phyloP scores from a whole-genome alignment of 768 basidiomycete species.

The Suillus lakei region DNA sequence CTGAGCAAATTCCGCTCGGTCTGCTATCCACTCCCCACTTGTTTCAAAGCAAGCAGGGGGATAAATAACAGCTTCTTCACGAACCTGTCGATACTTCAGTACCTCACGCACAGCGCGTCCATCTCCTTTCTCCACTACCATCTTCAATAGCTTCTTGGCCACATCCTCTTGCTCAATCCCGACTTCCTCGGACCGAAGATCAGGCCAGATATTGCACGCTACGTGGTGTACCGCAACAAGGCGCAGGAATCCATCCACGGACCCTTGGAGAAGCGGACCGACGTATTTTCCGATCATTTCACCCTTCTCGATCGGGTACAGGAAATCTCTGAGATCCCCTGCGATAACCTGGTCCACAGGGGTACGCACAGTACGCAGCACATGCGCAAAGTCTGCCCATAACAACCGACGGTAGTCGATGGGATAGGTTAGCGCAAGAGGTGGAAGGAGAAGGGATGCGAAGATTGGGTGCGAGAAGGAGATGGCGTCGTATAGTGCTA shows the following conservation, averaged over 20 bases:
- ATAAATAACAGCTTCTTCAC: slow-evolving; percentile 39
- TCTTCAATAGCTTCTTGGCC: slow-evolving; percentile 50
- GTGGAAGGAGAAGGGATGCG: slow-evolving; percentile 73
- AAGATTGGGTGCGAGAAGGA: slow-evolving; percentile 87
- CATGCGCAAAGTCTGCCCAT: slow-evolving; percentile 79
- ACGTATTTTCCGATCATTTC: slow-evolving; percentile 70
- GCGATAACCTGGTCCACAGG: slow-evolving; percentile 56
- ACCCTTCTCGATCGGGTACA: slow-evolving; percentile 71
- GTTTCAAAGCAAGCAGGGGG: slow-evolving; percentile 57
- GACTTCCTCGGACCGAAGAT: slow-evolving; percentile 42
- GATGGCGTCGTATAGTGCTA: slow-evolving; percentile 88
- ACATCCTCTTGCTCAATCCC: slow-evolving; percentile 21
- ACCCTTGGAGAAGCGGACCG: slow-evolving; percentile 49
- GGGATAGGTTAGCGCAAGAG: slow-evolving; percentile 76
- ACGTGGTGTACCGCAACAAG: slow-evolving; percentile 81
- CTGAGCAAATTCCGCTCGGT: neutral
- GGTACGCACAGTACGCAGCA: slow-evolving; percentile 60
- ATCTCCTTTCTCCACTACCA: slow-evolving; percentile 55
- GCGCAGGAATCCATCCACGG: slow-evolving; percentile 61
- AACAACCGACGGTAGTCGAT: slow-evolving; percentile 83
- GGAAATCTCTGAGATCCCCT: slow-evolving; percentile 58
- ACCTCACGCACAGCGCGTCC: slow-evolving; percentile 55
- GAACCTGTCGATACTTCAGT: slow-evolving; percentile 58
- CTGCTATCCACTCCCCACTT: slow-evolving; percentile 19
- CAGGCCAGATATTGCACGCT: slow-evolving; percentile 75